These are phyloP conservation scores for Zasmidium cellare DNA, from an alignment of 2,329 filamentous ascomycete genomes.

Conservation along the genomic window DNA sequence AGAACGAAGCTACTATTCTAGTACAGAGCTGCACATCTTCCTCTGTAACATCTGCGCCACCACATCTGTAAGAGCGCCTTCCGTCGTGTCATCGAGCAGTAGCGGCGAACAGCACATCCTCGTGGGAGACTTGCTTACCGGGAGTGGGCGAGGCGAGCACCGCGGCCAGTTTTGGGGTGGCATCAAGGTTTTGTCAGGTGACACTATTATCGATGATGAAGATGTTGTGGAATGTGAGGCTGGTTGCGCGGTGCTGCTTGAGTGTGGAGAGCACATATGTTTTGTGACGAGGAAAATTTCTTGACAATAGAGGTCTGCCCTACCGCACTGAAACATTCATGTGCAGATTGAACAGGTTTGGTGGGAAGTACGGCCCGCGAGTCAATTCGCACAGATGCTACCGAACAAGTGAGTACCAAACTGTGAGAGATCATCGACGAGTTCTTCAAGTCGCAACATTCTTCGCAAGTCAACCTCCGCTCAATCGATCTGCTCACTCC, in stretches of 20 bases:
- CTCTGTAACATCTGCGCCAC: neutral
- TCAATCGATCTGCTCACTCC: neutral
- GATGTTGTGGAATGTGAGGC: too few relatives aligned
- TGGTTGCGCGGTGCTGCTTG: too few relatives aligned
- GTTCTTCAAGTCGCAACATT: too few relatives aligned
- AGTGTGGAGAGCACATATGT: too few relatives aligned
- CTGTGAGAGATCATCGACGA: neutral
- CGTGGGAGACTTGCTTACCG: neutral
- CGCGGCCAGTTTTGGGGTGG: neutral
- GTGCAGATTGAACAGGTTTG: neutral
- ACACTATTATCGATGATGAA: neutral
- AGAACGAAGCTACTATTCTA: conserved; percentile 7
- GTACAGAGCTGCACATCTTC: neutral
- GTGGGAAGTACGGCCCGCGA: neutral
- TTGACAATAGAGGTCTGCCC: neutral
- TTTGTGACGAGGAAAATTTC: neutral
- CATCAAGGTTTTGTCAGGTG: neutral
- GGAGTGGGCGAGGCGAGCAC: too few relatives aligned
- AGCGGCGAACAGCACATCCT: neutral
- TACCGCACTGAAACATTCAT: neutral
- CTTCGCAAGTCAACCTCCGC: neutral
- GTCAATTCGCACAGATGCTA: neutral
- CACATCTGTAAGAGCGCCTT: neutral
- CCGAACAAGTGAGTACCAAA: neutral
- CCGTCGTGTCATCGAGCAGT: neutral